Evolutionary conservation across 2,329 filamentous ascomycete species (phyloP).

Genomic region (Fusarium acutatum): DNA sequence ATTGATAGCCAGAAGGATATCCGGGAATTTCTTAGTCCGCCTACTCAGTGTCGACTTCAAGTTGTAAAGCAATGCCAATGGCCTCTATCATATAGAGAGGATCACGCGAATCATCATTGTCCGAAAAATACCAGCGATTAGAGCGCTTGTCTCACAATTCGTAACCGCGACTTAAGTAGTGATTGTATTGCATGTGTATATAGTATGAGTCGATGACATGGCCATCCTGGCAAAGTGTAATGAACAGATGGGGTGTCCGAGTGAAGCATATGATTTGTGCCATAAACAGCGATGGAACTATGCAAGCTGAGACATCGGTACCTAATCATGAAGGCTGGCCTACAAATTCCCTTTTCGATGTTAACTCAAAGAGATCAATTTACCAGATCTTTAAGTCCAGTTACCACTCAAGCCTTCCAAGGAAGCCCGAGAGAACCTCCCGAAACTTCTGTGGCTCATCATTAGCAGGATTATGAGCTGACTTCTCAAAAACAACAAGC

Average conservation of each 20-base stretch:
- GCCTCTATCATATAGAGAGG: not conserved
- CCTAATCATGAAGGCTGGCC: not conserved
- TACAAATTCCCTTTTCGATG: not conserved
- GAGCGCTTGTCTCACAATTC: not conserved
- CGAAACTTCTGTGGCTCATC: conserved; percentile 5
- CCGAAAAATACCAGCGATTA: not conserved
- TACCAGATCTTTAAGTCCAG: fast-evolving
- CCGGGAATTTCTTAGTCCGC: fast-evolving
- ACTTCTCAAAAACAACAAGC: conserved; percentile 3
- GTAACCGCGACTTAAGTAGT: no score
- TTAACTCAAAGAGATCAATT: not conserved
- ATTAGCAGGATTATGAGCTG: conserved; percentile 1
- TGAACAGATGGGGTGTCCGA: no score
- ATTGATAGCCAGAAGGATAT: not conserved
- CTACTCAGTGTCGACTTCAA: not conserved
- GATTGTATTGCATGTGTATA: not conserved
- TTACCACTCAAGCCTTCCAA: not conserved
- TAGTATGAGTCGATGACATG: no score
- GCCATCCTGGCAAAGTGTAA: no score
- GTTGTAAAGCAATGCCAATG: no score
- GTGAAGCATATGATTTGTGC: not conserved
- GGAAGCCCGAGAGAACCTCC: not conserved
- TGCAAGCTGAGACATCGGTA: not conserved
- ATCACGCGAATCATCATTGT: not conserved
- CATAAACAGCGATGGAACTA: not conserved